Evolutionary conservation across 1,284 basidiomycete genomes (phyloP), one percentile per base, ranked within the genome.

Genomic region (Ustilago lituana): DNA sequence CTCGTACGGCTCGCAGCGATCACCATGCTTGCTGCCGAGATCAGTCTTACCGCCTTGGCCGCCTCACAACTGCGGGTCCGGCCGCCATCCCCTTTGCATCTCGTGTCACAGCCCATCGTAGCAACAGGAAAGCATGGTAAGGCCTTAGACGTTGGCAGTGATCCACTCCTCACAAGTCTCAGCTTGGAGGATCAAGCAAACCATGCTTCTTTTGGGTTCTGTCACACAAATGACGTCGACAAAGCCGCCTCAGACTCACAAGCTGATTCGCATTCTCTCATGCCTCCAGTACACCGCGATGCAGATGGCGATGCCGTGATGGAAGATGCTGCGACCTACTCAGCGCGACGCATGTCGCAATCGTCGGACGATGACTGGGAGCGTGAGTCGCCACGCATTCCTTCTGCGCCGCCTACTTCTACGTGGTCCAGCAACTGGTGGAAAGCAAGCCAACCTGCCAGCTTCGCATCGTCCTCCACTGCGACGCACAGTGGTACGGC

Each of bases 231-330:
- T 14, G 19, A 15, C 8, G 19, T 32, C 11, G 24, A 26, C 5
- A 26, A 39, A 23, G 7, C 24, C 12, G 23, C 14, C 6, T 11
- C 9, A 12, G 23, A 20, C 14, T 37, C 27, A 15, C 23, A 32
- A 9, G 24, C 15, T 29, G 56, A 37, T 4, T 4, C 20, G 17
- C 32, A 17, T 11, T 11, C 17, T 4, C 0, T 17, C 10, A 11
- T 44, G 4, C 51, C 47, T 20, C 46, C 33, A 0, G 5, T 32
- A 3, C 43, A 49, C 19, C 65, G 48, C 7, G 59, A 69, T 11
- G 55, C 52, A 8, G 66, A 69, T 15, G 60, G 61, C 4, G 66
- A 69, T 24, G 56, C 56, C 7, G 51, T 64, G 7, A 69, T 69
- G 66, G 55, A 68, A 26, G 65, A 68, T 37, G 56, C 52, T 26